A percentile compares a stretch with the other conserved stretches of the same genome.
phyloP scores from a whole-genome alignment of 306 rosid genomes.

The Cucurbita argyrosperma region DNA sequence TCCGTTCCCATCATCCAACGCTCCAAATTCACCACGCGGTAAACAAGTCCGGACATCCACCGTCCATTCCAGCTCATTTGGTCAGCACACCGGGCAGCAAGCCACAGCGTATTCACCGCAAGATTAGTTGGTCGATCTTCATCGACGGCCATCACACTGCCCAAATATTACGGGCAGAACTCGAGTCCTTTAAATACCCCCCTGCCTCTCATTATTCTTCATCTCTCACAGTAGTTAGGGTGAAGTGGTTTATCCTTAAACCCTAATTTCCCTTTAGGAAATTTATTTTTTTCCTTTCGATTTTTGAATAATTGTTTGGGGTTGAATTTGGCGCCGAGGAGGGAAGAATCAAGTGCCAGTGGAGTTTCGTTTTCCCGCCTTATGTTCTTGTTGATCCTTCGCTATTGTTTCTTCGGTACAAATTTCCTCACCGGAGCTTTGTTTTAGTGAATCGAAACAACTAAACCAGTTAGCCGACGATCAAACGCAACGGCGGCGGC shows the following conservation, averaged over 20 bases:
- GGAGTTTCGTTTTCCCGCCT: not conserved
- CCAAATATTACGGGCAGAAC: slow-evolving; percentile 73
- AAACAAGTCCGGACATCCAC: not conserved
- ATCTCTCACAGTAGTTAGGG: slow-evolving; percentile 66
- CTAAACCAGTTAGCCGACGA: slow-evolving; percentile 60
- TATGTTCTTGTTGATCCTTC: slow-evolving; percentile 20
- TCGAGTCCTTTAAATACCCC: slow-evolving; percentile 70
- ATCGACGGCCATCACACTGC: slow-evolving; percentile 13
- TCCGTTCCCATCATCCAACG: slow-evolving; percentile 5
- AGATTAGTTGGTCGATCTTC: not conserved
- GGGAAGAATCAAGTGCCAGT: not conserved
- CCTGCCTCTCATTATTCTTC: slow-evolving; percentile 24
- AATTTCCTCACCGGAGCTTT: slow-evolving; percentile 17
- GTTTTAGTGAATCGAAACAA: slow-evolving; percentile 48
- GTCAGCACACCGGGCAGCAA: slow-evolving; percentile 26
- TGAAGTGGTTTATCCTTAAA: slow-evolving; percentile 22
- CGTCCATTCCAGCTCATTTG: slow-evolving; percentile 43
- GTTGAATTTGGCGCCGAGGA: slow-evolving; percentile 23
- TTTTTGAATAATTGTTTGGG: too few species aligned
- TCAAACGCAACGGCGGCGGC: slow-evolving; percentile 25
- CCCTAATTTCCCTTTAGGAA: slow-evolving; percentile 9
- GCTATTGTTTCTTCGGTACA: slow-evolving; percentile 19
- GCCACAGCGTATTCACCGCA: not conserved
- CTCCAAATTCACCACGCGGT: slow-evolving; percentile 16
- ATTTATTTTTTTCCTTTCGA: not conserved